Evolutionary conservation across 2,329 filamentous ascomycete species (phyloP).

Genomic region (Hymenotorrendiella dingleyae): DNA sequence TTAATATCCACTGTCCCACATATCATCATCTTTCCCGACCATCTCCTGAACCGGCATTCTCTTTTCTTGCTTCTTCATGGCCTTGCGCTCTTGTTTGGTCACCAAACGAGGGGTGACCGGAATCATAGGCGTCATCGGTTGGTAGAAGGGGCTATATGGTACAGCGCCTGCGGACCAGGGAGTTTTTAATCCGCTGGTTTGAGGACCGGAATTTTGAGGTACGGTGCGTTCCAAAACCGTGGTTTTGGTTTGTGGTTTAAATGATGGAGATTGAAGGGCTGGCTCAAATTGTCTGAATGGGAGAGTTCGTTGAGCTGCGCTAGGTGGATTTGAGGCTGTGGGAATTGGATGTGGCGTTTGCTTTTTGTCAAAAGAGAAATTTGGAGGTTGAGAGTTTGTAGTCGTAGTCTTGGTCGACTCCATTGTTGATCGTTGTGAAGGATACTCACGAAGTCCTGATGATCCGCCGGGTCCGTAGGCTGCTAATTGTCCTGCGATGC

Average conservation of each 20-base stretch:
- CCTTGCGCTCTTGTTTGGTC: conserved; percentile 64
- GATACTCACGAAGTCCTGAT: conserved; percentile 13
- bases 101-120: conserved; percentile 73
- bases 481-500: conserved; percentile 24
- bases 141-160: conserved; percentile 68
- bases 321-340: conserved; percentile 10
- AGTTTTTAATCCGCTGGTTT: conserved; percentile 51
- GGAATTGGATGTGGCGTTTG: conserved; percentile 7
- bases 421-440: conserved; percentile 16
- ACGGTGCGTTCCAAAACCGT: conserved; percentile 54
- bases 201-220: conserved; percentile 45
- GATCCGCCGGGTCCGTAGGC: conserved; percentile 7
- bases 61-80: conserved; percentile 57
- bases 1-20: conserved; percentile 45
- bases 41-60: conserved; percentile 58
- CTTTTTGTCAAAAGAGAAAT: conserved; percentile 6
- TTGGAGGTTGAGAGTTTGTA: conserved; percentile 19
- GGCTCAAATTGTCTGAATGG: conserved; percentile 59
- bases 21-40: conserved; percentile 56
- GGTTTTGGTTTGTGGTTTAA: conserved; percentile 48
- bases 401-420: conserved; percentile 17
- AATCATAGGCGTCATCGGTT: conserved; percentile 69
- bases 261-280: conserved; percentile 45
- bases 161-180: conserved; percentile 57
- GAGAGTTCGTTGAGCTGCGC: conserved; percentile 37